These are phyloP conservation scores for Fusarium metavorans DNA, from an alignment of 2,329 filamentous ascomycete genomes.

Conservation along the genomic window DNA sequence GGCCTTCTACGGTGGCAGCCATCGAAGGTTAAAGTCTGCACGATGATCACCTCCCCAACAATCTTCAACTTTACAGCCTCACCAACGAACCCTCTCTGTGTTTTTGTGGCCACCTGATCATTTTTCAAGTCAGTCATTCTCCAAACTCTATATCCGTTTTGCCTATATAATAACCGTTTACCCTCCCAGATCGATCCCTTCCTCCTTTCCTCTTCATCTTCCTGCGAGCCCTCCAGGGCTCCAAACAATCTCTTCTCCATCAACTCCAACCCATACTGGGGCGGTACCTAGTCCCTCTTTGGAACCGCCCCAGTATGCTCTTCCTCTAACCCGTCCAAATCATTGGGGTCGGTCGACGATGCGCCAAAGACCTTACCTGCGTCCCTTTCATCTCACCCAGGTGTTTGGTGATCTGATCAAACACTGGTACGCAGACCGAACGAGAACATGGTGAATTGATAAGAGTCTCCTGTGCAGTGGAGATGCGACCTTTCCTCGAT, in stretches of 20 bases:
- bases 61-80: neutral
- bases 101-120: neutral
- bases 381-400: neutral
- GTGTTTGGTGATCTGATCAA: neutral
- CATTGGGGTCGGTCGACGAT: neutral
- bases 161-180: neutral
- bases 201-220: neutral
- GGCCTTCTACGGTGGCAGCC: neutral
- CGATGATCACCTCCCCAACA: neutral
- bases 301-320: neutral
- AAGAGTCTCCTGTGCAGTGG: neutral
- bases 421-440: neutral
- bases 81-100: neutral
- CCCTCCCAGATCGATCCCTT: neutral
- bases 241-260: neutral
- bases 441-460: neutral
- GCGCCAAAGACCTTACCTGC: neutral
- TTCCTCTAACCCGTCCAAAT: neutral
- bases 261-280: neutral
- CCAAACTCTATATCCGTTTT: neutral
- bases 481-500: neutral
- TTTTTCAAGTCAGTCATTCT: neutral
- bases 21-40: neutral
- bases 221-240: neutral
- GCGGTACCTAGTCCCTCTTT: neutral